A percentile compares a stretch with the other conserved stretches of the same genome.
phyloP scores from a whole-genome alignment of 164 flowering plant genomes.

The Hamamelis virginiana region DNA sequence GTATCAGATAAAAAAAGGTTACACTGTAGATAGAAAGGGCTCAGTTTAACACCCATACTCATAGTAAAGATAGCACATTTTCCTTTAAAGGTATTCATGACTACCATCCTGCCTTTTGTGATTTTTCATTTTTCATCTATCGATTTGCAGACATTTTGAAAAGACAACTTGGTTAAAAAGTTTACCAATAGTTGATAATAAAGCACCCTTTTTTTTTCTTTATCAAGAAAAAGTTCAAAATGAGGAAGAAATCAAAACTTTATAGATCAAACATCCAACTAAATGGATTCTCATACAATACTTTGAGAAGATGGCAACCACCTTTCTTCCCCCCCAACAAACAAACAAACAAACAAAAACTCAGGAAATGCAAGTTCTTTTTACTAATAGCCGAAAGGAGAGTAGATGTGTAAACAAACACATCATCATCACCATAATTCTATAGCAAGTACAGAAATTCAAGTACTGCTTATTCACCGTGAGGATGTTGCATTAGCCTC shows the following conservation, averaged over 20 bases:
- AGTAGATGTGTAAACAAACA: neutral
- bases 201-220: no score
- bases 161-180: neutral
- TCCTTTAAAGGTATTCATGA: no score
- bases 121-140: neutral
- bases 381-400: no score
- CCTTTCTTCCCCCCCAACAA: no score
- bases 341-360: no score
- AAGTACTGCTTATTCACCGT: constrained; percentile 43
- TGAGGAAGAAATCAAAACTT: neutral
- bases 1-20: constrained; percentile 7
- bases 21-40: neutral
- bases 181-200: neutral
- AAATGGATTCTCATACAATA: no score
- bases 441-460: constrained; percentile 5
- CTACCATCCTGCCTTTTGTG: neutral
- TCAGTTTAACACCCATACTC: neutral
- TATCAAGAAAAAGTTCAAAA: neutral
- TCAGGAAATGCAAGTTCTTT: no score
- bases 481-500: constrained; percentile 90
- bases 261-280: no score
- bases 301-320: no score
- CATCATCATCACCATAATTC: neutral
- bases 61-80: neutral
- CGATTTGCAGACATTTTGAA: neutral